phyloP scores from a whole-genome alignment of 352 stramenopile species.

The Globisporangium middletonii region DNA sequence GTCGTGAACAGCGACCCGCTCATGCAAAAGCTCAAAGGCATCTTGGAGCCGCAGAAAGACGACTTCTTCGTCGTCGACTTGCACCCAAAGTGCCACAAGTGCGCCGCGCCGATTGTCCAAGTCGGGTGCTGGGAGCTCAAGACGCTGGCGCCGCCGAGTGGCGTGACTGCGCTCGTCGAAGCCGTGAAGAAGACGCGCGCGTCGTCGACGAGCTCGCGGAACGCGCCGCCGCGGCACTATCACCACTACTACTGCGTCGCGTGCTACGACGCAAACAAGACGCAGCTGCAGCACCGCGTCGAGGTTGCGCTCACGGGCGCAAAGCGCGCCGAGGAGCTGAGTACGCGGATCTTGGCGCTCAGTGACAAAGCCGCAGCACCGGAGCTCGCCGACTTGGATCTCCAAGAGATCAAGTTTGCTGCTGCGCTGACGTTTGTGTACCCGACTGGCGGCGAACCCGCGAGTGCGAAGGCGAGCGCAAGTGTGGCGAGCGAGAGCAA shows the following conservation, averaged over 20 bases:
- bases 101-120: constrained; percentile 74
- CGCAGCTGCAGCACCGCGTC: constrained; percentile 65
- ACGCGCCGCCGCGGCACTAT: constrained; percentile 68
- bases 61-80: constrained; percentile 98
- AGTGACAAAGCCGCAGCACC: constrained; percentile 52
- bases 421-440: constrained; percentile 52
- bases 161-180: constrained; percentile 77
- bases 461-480: constrained; percentile 12
- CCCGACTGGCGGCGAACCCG: constrained; percentile 19
- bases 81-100: constrained; percentile 88
- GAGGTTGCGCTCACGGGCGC: constrained; percentile 57
- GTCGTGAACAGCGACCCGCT: constrained; percentile 90
- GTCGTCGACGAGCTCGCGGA: constrained; percentile 57
- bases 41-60: constrained; percentile 98
- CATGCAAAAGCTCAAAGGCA: constrained; percentile 97
- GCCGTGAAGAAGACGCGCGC: constrained; percentile 67
- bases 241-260: constrained; percentile 73
- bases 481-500: constrained; percentile 5
- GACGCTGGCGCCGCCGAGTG: constrained; percentile 45
- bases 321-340: constrained; percentile 63
- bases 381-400: constrained; percentile 63
- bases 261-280: constrained; percentile 77
- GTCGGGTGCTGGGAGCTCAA: constrained; percentile 83
- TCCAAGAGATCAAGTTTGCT: constrained; percentile 82
- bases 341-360: constrained; percentile 48